phyloP scores from a whole-genome alignment of 345 rosid species.

The Euphorbia lathyris region DNA sequence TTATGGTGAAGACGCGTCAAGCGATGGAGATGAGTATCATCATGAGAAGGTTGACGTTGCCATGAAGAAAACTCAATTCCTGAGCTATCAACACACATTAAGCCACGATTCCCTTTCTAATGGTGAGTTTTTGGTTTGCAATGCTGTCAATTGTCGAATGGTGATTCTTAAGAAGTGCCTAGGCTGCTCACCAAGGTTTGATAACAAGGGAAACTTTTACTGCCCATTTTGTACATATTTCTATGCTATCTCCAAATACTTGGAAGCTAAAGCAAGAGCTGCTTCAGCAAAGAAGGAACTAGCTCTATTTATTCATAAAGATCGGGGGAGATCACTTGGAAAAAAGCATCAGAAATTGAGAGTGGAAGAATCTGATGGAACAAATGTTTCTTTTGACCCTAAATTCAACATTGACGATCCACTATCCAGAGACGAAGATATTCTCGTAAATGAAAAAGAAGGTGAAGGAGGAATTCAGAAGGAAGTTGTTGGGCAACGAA shows the following conservation, averaged over 20 bases:
- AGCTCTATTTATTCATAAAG: conserved; percentile 26
- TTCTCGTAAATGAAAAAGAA: conserved; percentile 8
- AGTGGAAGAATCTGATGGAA: conserved; percentile 11
- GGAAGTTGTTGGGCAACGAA: conserved; percentile 24
- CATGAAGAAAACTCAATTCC: conserved; percentile 35
- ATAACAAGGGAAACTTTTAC: conserved; percentile 35
- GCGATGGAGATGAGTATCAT: conserved; percentile 20
- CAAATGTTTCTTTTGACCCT: conserved; percentile 4
- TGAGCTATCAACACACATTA: conserved; percentile 26
- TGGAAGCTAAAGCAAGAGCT: conserved; percentile 36
- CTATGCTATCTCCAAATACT: conserved; percentile 38
- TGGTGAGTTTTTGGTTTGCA: conserved; percentile 41
- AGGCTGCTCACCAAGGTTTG: conserved; percentile 35
- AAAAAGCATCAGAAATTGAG: conserved; percentile 14
- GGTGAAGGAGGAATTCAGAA: conserved; percentile 12
- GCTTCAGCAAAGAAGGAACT: conserved; percentile 40
- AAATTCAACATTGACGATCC: conserved; percentile 11
- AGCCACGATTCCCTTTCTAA: conserved; percentile 22
- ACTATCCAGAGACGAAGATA: conserved; percentile 6
- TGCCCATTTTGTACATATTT: conserved; percentile 62
- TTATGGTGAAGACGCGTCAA: conserved; percentile 26
- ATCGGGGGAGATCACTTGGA: conserved; percentile 10
- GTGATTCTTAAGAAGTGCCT: conserved; percentile 49
- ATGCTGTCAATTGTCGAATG: conserved; percentile 40
- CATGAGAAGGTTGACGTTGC: conserved; percentile 31